These are phyloP conservation scores for Cercospora sesami DNA, from an alignment of 2,329 filamentous ascomycete species.

Conservation along the genomic window DNA sequence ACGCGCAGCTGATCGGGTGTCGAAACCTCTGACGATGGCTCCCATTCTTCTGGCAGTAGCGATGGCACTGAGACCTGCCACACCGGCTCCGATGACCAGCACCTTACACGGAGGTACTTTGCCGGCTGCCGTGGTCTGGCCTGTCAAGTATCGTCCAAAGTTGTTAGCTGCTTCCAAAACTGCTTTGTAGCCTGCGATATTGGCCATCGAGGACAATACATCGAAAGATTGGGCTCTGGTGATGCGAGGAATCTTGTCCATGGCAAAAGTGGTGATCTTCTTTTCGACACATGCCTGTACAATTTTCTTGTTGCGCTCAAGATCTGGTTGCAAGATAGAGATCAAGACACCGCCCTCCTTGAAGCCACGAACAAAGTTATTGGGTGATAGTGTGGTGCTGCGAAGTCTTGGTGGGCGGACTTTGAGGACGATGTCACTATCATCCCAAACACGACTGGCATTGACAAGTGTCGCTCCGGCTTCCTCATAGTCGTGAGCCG, in stretches of 20 bases:
- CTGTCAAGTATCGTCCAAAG: conserved; percentile 84
- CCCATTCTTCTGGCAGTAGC: conserved; percentile 82
- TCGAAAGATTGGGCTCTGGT: conserved; percentile 87
- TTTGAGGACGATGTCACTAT: conserved; percentile 79
- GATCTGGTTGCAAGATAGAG: conserved; percentile 73
- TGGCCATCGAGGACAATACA: conserved; percentile 86
- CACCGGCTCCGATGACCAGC: conserved; percentile 84
- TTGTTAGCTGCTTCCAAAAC: conserved; percentile 86
- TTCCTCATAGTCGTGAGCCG: conserved; percentile 72
- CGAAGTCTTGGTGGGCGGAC: conserved; percentile 70
- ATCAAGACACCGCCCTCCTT: conserved; percentile 72
- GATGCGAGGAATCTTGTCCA: conserved; percentile 91
- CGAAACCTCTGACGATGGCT: conserved; percentile 85
- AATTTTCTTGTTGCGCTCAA: conserved; percentile 70
- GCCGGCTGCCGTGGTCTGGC: conserved; percentile 85
- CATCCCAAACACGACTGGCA: conserved; percentile 66
- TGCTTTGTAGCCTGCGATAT: conserved; percentile 91
- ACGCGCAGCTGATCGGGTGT: conserved; percentile 81
- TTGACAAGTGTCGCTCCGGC: conserved; percentile 78
- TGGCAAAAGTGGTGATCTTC: conserved; percentile 77
- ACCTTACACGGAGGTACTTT: conserved; percentile 90
- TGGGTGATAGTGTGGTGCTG: conserved; percentile 42
- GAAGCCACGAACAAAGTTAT: conserved; percentile 68
- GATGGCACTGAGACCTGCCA: conserved; percentile 85
- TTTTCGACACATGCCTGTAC: conserved; percentile 71